Percentiles rank a stretch among this genome's conserved stretches.
phyloP scores from a whole-genome alignment of 441 rosid species.

The Aquilaria agallochum region DNA sequence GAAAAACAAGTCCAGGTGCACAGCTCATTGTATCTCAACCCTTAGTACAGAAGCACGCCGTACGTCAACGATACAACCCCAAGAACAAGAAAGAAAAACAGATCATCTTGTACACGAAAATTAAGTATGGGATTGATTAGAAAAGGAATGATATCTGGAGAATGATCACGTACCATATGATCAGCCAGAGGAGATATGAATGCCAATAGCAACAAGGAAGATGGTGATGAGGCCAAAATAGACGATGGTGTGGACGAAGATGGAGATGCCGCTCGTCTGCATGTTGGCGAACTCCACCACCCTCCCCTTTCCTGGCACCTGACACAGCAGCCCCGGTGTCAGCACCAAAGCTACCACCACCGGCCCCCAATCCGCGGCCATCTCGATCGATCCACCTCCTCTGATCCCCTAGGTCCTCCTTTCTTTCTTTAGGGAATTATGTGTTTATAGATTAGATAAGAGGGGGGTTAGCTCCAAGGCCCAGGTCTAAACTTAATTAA shows the following conservation, averaged over 20 bases:
- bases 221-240: slow-evolving; percentile 59
- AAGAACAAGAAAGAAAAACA: no score
- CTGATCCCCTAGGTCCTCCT: neutral
- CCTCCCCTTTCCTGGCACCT: slow-evolving; percentile 52
- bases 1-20: no score
- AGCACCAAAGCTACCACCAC: slow-evolving; percentile 46
- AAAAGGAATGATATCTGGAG: neutral
- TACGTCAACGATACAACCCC: no score
- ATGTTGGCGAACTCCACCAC: slow-evolving; percentile 47
- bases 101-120: no score
- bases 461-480: no score
- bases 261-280: slow-evolving; percentile 55
- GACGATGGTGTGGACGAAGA: slow-evolving; percentile 50
- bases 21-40: no score
- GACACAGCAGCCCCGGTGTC: slow-evolving; percentile 56
- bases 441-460: no score
- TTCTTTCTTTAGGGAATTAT: neutral
- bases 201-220: slow-evolving; percentile 49
- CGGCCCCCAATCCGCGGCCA: slow-evolving; percentile 63
- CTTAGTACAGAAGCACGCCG: no score
- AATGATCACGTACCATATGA: no score
- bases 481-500: no score
- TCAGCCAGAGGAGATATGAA: slow-evolving; percentile 43
- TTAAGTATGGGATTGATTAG: no score
- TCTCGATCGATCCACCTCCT: neutral